Percentiles rank a stretch among this genome's conserved stretches.
phyloP scores from a whole-genome alignment of 257 asterid genomes.

The Lantana camara region DNA sequence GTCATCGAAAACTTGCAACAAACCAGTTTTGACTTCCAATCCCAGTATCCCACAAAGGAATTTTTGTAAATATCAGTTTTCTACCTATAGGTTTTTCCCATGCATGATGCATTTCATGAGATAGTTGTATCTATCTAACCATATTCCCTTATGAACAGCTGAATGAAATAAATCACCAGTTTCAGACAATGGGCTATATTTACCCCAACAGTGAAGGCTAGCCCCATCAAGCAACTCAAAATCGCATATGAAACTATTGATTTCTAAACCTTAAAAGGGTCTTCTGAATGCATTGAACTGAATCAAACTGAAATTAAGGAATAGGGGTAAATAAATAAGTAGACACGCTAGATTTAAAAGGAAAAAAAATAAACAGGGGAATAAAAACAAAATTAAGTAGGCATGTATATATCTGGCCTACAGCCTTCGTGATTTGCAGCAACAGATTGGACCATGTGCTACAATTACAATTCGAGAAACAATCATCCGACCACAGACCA shows the following conservation, averaged over 20 bases:
- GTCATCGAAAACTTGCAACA: not conserved
- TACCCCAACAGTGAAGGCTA: conserved; percentile 6
- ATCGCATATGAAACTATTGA: not conserved
- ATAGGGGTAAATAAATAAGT: not conserved
- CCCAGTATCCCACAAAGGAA: not conserved
- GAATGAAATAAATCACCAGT: conserved; percentile 6
- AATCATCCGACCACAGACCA: not conserved
- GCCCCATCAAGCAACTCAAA: not conserved
- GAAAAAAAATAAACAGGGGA: not conserved
- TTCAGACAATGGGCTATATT: conserved; percentile 1
- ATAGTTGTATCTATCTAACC: not conserved
- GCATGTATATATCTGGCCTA: not conserved
- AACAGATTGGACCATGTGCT: not conserved
- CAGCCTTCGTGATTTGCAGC: not conserved
- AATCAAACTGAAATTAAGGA: too few relatives aligned
- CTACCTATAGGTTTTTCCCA: not conserved
- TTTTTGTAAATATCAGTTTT: not conserved
- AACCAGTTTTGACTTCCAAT: not conserved
- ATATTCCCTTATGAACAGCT: conserved; percentile 12
- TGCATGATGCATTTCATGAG: not conserved
- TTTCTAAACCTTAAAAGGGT: not conserved
- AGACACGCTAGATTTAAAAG: not conserved
- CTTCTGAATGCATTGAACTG: too few relatives aligned
- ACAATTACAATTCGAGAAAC: not conserved
- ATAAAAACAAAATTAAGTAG: not conserved